Conservation (phyloP, 495 filamentous ascomycete species). For the Podospora australis region DNA sequence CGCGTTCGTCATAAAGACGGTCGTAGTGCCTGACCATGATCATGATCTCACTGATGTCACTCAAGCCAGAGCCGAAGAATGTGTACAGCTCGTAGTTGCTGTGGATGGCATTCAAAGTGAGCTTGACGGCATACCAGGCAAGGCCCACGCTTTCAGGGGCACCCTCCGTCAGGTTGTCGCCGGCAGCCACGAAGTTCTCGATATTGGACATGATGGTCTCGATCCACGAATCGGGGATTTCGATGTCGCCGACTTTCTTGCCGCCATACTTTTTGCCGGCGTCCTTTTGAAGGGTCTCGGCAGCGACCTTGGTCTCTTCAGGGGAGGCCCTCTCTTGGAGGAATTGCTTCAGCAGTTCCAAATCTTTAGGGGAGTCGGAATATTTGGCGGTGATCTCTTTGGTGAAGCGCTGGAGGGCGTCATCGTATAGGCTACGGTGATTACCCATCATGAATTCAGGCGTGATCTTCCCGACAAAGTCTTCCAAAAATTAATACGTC, state of each 20-base stretch:
- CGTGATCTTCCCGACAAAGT: too few relatives aligned
- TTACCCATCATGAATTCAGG: too few relatives aligned
- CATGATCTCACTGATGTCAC: conserved; percentile 27
- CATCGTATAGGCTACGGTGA: conserved; percentile 16
- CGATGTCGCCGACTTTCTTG: conserved; percentile 16
- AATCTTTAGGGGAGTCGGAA: conserved; percentile 14
- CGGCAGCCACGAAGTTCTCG: conserved; percentile 19
- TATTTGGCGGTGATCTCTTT: conserved; percentile 8
- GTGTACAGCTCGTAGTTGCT: conserved; percentile 27
- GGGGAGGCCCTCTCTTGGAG: conserved; percentile 11
- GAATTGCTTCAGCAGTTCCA: conserved; percentile 15
- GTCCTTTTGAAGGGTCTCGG: conserved; percentile 14
- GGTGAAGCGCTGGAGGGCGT: conserved; percentile 15
- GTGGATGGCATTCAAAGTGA: conserved; percentile 24
- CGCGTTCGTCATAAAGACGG: conserved; percentile 20
- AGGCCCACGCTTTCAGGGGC: conserved; percentile 25
- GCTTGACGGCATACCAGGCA: conserved; percentile 24
- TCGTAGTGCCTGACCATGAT: conserved; percentile 25
- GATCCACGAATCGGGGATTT: conserved; percentile 22
- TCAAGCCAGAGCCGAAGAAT: conserved; percentile 24
- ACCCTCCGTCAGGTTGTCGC: conserved; percentile 15
- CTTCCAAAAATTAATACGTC: too few relatives aligned
- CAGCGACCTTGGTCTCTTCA: conserved; percentile 16
- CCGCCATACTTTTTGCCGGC: conserved; percentile 18
- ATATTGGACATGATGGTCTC: conserved; percentile 24